phyloP scores from a whole-genome alignment of 2,329 filamentous ascomycete genomes.

The Stachybotrys echinatus region DNA sequence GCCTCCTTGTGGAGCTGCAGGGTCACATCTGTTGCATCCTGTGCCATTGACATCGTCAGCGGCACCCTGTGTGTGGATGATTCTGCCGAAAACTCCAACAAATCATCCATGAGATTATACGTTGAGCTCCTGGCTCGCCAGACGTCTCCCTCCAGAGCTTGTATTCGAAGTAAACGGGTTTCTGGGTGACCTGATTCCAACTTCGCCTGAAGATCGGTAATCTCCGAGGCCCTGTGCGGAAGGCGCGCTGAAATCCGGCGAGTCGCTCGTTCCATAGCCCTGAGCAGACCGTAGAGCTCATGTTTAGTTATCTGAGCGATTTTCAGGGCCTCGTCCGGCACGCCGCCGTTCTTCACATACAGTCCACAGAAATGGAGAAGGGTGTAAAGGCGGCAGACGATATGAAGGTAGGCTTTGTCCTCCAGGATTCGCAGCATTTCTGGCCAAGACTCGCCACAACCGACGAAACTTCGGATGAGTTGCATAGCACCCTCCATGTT shows the following conservation, averaged over 20 bases:
- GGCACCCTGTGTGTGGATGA: background rate
- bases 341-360: background rate
- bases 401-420: background rate
- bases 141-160: background rate
- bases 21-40: background rate
- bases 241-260: background rate
- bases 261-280: background rate
- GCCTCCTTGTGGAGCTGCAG: background rate
- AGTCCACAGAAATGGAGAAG: background rate
- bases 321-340: background rate
- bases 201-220: background rate
- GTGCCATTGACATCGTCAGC: background rate
- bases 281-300: background rate
- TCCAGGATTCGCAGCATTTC: background rate
- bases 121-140: background rate
- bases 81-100: background rate
- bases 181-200: background rate
- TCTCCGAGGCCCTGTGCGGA: background rate
- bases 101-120: background rate
- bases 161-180: background rate
- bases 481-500: background rate
- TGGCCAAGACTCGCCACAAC: background rate
- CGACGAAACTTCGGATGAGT: background rate
- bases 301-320: background rate
- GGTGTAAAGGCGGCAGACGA: background rate